These are phyloP conservation scores for Candida sonorensis DNA, from an alignment of 805 yeast species.

Conservation along the genomic window DNA sequence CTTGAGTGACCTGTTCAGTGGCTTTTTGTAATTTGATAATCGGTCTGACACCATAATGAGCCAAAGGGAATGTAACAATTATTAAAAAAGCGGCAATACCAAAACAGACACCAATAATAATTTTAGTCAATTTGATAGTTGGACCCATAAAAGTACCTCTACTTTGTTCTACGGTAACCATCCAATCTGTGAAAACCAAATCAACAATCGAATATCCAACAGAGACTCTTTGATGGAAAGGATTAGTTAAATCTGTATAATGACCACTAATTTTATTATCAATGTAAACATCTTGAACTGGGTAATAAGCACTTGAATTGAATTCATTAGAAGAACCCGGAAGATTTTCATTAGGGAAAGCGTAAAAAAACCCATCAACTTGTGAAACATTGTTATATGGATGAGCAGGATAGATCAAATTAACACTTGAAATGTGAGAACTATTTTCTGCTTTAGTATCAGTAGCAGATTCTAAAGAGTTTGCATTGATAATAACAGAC, in stretches of 20 bases:
- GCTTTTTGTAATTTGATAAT: conserved; percentile 74
- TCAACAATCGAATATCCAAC: conserved; percentile 48
- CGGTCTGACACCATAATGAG: conserved; percentile 81
- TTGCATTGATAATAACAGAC: conserved; percentile 49
- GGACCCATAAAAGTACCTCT: conserved; percentile 56
- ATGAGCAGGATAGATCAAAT: conserved; percentile 19
- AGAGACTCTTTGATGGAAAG: conserved; percentile 37
- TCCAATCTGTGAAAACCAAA: conserved; percentile 51
- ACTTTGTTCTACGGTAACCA: conserved; percentile 64
- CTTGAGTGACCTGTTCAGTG: conserved; percentile 60
- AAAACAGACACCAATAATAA: conserved; percentile 71
- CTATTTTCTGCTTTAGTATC: conserved; percentile 37
- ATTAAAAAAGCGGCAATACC: conserved; percentile 74
- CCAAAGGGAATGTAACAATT: conserved; percentile 71
- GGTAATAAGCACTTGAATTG: conserved; percentile 12
- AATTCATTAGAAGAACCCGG: conserved; percentile 1
- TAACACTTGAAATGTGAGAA: conserved; percentile 27
- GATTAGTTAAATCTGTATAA: conserved; percentile 29
- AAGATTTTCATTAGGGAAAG: too few species aligned
- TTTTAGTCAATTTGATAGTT: conserved; percentile 48
- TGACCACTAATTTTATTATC: conserved; percentile 33
- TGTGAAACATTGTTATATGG: conserved; percentile 16
- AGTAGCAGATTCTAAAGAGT: conserved; percentile 32
- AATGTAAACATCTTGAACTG: conserved; percentile 18
- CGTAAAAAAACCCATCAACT: conserved; percentile 32